These are phyloP conservation scores for Taiozyma onychis DNA, from an alignment of 1,139 yeast genomes.

Conservation along the genomic window DNA sequence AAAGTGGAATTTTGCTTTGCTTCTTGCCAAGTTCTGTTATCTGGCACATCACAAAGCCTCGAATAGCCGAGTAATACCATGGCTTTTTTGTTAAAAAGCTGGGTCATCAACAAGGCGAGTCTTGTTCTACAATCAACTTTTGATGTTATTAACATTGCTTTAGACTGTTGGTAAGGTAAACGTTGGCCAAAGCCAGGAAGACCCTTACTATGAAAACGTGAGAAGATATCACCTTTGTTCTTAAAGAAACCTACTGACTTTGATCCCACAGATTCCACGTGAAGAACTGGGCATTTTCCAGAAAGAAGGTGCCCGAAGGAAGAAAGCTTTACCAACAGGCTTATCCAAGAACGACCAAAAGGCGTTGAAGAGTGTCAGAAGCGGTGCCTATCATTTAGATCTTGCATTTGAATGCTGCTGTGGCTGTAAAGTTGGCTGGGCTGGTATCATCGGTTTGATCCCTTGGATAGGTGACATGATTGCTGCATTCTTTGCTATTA, in stretches of 20 bases:
- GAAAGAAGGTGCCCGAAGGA: slow-evolving; percentile 24
- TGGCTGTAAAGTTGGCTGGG: slow-evolving; percentile 68
- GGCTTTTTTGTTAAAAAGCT: slow-evolving; percentile 9
- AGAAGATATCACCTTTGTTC: slow-evolving; percentile 1
- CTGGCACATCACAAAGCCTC: not conserved
- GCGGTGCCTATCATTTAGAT: slow-evolving; percentile 61
- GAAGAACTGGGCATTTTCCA: slow-evolving; percentile 22
- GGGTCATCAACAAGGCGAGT: slow-evolving; percentile 17
- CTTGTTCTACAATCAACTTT: not conserved
- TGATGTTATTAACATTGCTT: not conserved
- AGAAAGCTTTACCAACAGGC: slow-evolving; percentile 43
- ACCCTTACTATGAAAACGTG: slow-evolving; percentile 22
- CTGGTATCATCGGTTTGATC: slow-evolving; percentile 65
- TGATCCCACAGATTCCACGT: slow-evolving; percentile 15
- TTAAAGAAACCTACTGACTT: not conserved
- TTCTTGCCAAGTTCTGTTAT: not conserved
- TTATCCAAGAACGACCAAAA: slow-evolving; percentile 51
- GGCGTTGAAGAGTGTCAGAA: slow-evolving; percentile 47
- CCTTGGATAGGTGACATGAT: slow-evolving; percentile 61
- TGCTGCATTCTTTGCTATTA: slow-evolving; percentile 43
- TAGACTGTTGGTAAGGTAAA: slow-evolving; percentile 21
- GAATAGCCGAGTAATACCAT: slow-evolving; percentile 1
- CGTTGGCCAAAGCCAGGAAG: slow-evolving; percentile 17
- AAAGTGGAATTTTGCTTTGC: not conserved
- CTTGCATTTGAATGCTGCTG: slow-evolving; percentile 56